Conservation (phyloP, 2,329 filamentous ascomycete genomes). For the Pseudocercospora fuligena region DNA sequence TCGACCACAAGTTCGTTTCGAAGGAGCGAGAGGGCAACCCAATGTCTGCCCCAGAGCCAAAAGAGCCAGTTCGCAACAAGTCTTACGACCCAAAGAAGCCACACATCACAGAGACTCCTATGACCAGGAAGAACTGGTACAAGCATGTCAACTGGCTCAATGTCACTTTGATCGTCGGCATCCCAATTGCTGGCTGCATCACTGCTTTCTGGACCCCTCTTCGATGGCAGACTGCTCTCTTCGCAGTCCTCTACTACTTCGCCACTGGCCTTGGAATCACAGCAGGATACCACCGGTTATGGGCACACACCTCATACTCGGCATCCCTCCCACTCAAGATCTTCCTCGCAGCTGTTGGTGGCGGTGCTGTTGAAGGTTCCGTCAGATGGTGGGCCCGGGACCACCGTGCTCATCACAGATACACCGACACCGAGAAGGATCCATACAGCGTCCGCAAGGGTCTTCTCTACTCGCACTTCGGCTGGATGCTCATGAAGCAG, state of each 20-base stretch:
- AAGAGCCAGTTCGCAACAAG: slow-evolving; percentile 58
- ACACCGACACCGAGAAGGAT: slow-evolving; percentile 91
- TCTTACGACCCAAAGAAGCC: slow-evolving; percentile 71
- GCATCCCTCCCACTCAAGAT: slow-evolving; percentile 76
- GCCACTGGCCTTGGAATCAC: slow-evolving; percentile 61
- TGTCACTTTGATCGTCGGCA: slow-evolving; percentile 75
- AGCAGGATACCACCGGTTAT: slow-evolving; percentile 76
- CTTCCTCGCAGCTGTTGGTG: slow-evolving; percentile 80
- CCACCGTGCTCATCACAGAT: slow-evolving; percentile 86
- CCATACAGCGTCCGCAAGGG: slow-evolving; percentile 91
- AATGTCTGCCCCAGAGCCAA: slow-evolving; percentile 12
- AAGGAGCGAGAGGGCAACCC: slow-evolving; percentile 16
- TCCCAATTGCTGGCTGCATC: slow-evolving; percentile 75
- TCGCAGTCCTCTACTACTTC: slow-evolving; percentile 80
- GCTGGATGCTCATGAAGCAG: slow-evolving; percentile 94
- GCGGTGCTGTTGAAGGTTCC: slow-evolving; percentile 82
- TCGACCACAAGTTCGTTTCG: slow-evolving; percentile 29
- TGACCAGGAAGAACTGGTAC: slow-evolving; percentile 84
- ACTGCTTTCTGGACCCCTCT: slow-evolving; percentile 80
- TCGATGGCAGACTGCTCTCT: slow-evolving; percentile 71
- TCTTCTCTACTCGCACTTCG: slow-evolving; percentile 79
- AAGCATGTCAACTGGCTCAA: slow-evolving; percentile 96
- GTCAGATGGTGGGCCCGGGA: slow-evolving; percentile 88
- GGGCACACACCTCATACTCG: slow-evolving; percentile 85
- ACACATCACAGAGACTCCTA: slow-evolving; percentile 82